These are phyloP conservation scores for Neofusicoccum parvum DNA, from an alignment of 2,329 filamentous ascomycete genomes.

Conservation along the genomic window DNA sequence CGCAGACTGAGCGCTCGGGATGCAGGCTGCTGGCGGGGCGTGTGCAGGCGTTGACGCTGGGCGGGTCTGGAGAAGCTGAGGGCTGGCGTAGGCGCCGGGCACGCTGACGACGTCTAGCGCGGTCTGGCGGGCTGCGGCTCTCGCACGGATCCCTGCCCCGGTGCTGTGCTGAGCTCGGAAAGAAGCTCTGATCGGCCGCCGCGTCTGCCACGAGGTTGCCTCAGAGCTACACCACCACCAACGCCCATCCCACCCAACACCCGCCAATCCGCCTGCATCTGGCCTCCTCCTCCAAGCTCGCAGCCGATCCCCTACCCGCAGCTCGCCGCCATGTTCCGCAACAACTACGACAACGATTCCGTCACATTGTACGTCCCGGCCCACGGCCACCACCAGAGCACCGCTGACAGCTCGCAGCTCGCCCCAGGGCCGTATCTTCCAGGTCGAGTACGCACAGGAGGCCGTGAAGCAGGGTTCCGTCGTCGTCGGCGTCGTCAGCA, in stretches of 20 bases:
- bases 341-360: constrained; percentile 99
- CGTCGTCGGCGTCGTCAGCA: constrained; percentile 94
- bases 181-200: constrained; percentile 24
- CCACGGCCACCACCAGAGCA: constrained; percentile 20
- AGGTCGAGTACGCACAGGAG: constrained; percentile 98
- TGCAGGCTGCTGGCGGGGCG: constrained; percentile 4
- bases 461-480: constrained; percentile 99
- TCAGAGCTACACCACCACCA: constrained; percentile 24
- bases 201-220: constrained; percentile 27
- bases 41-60: background rate
- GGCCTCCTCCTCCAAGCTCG: background rate
- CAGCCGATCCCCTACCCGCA: constrained; percentile 16
- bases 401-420: constrained; percentile 64
- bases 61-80: constrained; percentile 10
- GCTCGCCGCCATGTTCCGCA: constrained; percentile 82
- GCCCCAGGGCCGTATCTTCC: constrained; percentile 98
- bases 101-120: constrained; percentile 17
- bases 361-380: constrained; percentile 82
- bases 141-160: constrained; percentile 13
- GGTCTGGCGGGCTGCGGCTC: background rate
- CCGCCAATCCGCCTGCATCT: constrained; percentile 10
- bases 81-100: constrained; percentile 15
- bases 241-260: constrained; percentile 21
- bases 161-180: constrained; percentile 7
- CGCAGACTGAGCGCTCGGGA: background rate